Evolutionary conservation across 1,139 yeast species (phyloP).

Genomic region (Pichiaceae sp.): DNA sequence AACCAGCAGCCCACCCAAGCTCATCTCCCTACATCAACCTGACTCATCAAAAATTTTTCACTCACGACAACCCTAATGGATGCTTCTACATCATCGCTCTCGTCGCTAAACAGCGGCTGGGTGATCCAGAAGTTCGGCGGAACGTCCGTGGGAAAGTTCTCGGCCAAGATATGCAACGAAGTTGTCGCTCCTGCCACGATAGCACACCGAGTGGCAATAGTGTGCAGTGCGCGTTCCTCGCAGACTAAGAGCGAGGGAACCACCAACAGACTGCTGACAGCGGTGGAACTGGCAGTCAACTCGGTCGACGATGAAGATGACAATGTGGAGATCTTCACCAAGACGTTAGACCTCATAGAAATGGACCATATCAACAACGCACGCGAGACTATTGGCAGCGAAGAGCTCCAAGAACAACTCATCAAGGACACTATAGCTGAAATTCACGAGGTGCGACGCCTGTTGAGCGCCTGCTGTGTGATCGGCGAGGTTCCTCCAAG

Average conservation of each 20-base stretch:
- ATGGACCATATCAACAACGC: slow-evolving; percentile 79
- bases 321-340: slow-evolving; percentile 24
- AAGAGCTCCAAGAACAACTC: slow-evolving; percentile 38
- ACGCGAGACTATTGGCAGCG: slow-evolving; percentile 37
- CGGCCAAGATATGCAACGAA: slow-evolving; percentile 74
- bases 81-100: slow-evolving; percentile 17
- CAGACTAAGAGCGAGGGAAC: slow-evolving; percentile 92
- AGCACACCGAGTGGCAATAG: slow-evolving; percentile 77
- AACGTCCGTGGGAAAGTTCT: slow-evolving; percentile 94
- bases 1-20: too few relatives aligned
- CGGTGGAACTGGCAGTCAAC: slow-evolving; percentile 71
- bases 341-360: slow-evolving; percentile 53
- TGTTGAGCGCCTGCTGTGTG: slow-evolving; percentile 78
- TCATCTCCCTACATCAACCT: background rate
- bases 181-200: slow-evolving; percentile 62
- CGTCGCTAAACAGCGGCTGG: slow-evolving; percentile 44
- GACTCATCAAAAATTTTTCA: slow-evolving; percentile 2
- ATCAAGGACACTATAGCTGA: slow-evolving; percentile 53
- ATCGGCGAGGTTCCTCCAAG: slow-evolving; percentile 88
- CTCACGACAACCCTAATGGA: slow-evolving; percentile 6
- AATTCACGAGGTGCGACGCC: slow-evolving; percentile 56
- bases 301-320: slow-evolving; percentile 32
- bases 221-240: slow-evolving; percentile 91
- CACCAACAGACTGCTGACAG: slow-evolving; percentile 69
- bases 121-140: slow-evolving; percentile 95